Evolutionary conservation across 2,329 filamentous ascomycete genomes (phyloP).

Genomic region (Penicillium capsulatum): DNA sequence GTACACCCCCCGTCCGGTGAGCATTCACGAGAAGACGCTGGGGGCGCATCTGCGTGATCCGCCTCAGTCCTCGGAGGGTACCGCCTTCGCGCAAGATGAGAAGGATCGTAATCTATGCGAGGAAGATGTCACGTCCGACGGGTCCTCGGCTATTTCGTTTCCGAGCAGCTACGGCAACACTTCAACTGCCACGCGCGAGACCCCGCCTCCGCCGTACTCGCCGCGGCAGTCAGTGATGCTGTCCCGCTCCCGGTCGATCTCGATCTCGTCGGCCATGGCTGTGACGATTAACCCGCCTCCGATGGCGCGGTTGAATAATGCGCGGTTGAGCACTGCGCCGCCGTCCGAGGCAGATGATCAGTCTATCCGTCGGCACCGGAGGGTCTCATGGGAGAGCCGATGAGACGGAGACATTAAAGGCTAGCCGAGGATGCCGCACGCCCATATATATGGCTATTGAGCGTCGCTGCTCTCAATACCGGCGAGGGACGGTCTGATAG

Average conservation of each 20-base stretch:
- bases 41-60: conserved; percentile 32
- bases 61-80: conserved; percentile 23
- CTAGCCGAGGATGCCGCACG: not conserved
- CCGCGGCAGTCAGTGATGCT: conserved; percentile 27
- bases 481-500: conserved; percentile 1
- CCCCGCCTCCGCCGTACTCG: conserved; percentile 42
- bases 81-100: conserved; percentile 25
- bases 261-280: conserved; percentile 28
- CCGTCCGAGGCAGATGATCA: conserved; percentile 21
- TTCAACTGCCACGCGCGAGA: conserved; percentile 42
- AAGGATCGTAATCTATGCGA: conserved; percentile 30
- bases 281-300: conserved; percentile 23
- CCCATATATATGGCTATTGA: not conserved
- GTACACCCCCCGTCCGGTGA: conserved; percentile 40
- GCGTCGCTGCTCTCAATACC: not conserved
- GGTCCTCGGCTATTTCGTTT: conserved; percentile 40
- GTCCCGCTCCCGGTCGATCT: conserved; percentile 32
- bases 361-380: conserved; percentile 20
- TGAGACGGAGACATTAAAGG: conserved; percentile 9
- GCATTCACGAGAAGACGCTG: conserved; percentile 40
- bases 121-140: conserved; percentile 35
- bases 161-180: conserved; percentile 45
- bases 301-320: conserved; percentile 26
- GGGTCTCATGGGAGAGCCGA: conserved; percentile 29
- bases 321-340: conserved; percentile 23